These are phyloP conservation scores for Ramichloridium luteum DNA, from an alignment of 2,329 filamentous ascomycete species.

Conservation along the genomic window DNA sequence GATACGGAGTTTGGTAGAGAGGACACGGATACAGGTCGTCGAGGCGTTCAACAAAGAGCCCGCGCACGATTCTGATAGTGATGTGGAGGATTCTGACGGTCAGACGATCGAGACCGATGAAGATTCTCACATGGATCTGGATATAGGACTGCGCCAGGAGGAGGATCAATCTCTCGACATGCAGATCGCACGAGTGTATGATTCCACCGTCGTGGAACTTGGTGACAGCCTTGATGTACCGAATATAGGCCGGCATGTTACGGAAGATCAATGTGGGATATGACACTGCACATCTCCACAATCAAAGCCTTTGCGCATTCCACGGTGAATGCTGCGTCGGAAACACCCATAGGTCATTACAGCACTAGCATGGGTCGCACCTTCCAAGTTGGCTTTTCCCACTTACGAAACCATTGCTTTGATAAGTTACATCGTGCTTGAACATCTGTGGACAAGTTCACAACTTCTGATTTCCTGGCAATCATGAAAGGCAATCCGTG, in stretches of 20 bases:
- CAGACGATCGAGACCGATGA: conserved; percentile 19
- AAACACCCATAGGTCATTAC: too few species aligned
- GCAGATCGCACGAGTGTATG: conserved; percentile 65
- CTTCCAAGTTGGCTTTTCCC: too few species aligned
- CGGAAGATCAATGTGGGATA: too few species aligned
- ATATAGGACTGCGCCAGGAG: conserved; percentile 27
- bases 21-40: conserved; percentile 58
- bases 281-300: too few species aligned
- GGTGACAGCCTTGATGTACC: conserved; percentile 51
- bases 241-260: conserved; percentile 35
- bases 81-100: conserved; percentile 30
- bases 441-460: too few species aligned
- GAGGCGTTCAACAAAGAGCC: conserved; percentile 46
- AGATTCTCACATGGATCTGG: conserved; percentile 27
- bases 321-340: too few species aligned
- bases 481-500: too few species aligned
- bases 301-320: too few species aligned
- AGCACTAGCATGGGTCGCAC: too few species aligned
- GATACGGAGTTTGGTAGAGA: conserved; percentile 68
- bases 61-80: conserved; percentile 6
- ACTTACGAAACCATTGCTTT: too few species aligned
- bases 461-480: too few species aligned
- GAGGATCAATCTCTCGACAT: conserved; percentile 43
- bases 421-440: too few species aligned
- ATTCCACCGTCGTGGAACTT: conserved; percentile 62